Conservation (phyloP, 352 stramenopile genomes). For the Peronospora farinosa region DNA sequence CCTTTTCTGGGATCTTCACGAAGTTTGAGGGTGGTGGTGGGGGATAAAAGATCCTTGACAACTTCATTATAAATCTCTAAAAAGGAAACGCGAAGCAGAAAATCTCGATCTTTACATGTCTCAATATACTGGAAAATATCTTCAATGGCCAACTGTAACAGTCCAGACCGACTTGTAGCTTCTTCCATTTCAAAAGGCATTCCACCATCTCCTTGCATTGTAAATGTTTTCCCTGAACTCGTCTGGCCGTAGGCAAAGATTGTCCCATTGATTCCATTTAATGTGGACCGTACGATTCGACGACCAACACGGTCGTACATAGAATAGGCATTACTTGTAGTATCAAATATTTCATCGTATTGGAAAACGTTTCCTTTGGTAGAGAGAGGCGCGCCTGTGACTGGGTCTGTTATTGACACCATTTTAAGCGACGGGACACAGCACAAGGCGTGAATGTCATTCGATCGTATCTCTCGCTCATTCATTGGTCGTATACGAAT, state of each 20-base stretch:
- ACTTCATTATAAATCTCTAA: conserved; percentile 99
- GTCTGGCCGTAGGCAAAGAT: conserved; percentile 97
- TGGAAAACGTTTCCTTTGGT: conserved; percentile 72
- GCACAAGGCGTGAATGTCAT: conserved; percentile 43
- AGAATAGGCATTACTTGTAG: conserved; percentile 34
- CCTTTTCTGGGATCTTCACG: conserved; percentile 92
- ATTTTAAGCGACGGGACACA: conserved; percentile 38
- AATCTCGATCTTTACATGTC: conserved; percentile 82
- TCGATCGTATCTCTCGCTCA: conserved; percentile 47
- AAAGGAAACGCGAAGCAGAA: conserved; percentile 95
- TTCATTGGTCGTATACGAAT: conserved; percentile 78
- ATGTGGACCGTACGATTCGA: conserved; percentile 67
- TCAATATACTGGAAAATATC: conserved; percentile 92
- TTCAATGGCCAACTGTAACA: conserved; percentile 89
- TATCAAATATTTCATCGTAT: conserved; percentile 77
- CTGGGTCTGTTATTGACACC: conserved; percentile 50
- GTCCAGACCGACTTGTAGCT: conserved; percentile 26
- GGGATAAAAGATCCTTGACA: conserved; percentile 92
- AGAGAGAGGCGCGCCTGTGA: conserved; percentile 37
- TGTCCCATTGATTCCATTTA: conserved; percentile 75
- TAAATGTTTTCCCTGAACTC: conserved; percentile 93
- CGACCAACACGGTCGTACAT: conserved; percentile 62
- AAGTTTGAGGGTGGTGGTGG: conserved; percentile 62
- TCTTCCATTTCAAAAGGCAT: conserved; percentile 20
- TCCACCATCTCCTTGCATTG: conserved; percentile 87